These are phyloP conservation scores for Hippophae gyantsensis DNA, from an alignment of 306 rosid species.

Conservation along the genomic window DNA sequence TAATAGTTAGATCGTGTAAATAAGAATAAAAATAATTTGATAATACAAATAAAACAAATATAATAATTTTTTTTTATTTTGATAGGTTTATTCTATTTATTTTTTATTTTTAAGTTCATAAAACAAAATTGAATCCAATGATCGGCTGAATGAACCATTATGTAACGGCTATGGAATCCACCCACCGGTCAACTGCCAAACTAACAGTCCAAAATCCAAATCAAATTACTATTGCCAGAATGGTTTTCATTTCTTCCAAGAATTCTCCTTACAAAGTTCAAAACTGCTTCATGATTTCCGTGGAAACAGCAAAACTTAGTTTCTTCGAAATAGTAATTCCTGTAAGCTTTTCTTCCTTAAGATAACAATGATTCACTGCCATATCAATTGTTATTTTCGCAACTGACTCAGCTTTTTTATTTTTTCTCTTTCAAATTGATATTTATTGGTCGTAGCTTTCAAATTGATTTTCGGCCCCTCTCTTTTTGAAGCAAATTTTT, in stretches of 20 bases:
- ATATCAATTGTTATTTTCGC: no score
- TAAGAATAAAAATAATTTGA: no score
- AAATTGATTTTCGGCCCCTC: no score
- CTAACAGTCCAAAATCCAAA: conserved; percentile 40
- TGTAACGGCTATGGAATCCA: conserved; percentile 8
- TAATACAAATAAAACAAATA: no score
- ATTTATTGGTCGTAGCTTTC: no score
- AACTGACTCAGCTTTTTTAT: neutral
- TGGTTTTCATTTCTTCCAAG: conserved; percentile 11
- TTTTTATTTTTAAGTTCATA: no score
- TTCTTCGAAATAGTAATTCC: conserved; percentile 8
- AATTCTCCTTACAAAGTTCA: neutral
- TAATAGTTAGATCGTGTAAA: no score
- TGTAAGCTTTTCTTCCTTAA: neutral
- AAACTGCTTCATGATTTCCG: conserved; percentile 2
- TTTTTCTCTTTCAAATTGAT: conserved; percentile 15
- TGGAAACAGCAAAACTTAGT: conserved; percentile 5
- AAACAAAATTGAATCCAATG: no score
- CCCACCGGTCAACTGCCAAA: conserved; percentile 52
- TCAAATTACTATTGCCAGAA: neutral
- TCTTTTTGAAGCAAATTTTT: neutral
- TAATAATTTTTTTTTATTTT: no score
- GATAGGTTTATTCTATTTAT: no score
- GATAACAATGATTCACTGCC: neutral
- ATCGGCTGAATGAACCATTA: neutral